Conservation (phyloP, 2,329 filamentous ascomycete genomes). For the Fusarium sambucinum region DNA sequence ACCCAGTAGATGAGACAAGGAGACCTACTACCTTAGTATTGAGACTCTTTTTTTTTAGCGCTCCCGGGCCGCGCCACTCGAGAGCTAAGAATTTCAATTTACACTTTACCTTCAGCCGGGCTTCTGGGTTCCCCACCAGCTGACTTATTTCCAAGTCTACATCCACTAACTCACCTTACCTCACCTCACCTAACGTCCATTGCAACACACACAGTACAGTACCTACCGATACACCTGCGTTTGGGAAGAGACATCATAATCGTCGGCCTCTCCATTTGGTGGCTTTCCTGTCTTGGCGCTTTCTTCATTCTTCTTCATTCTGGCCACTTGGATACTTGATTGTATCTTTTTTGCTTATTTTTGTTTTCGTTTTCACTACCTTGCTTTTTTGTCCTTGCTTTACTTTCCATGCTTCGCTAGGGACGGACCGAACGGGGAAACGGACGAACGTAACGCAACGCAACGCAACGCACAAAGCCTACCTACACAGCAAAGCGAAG, state of each 20-base stretch:
- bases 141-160: slow-evolving; percentile 9
- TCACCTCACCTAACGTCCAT: background rate
- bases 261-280: slow-evolving; percentile 36
- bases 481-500: slow-evolving; percentile 3
- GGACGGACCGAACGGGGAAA: slow-evolving; percentile 4
- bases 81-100: slow-evolving; percentile 36
- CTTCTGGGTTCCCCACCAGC: slow-evolving; percentile 41
- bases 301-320: background rate
- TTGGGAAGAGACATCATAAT: slow-evolving; percentile 17
- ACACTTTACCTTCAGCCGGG: slow-evolving; percentile 43
- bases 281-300: slow-evolving; percentile 33
- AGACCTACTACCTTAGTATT: too few relatives aligned
- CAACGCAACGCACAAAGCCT: slow-evolving; percentile 6
- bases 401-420: slow-evolving; percentile 20
- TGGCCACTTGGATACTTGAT: background rate
- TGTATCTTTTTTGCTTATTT: background rate
- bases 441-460: slow-evolving; percentile 1
- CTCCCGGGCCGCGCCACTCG: slow-evolving; percentile 41
- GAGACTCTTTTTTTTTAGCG: slow-evolving; percentile 39
- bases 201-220: background rate
- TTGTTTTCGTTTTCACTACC: background rate
- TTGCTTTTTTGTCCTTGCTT: slow-evolving; percentile 12
- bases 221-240: slow-evolving; percentile 7
- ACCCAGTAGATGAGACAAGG: slow-evolving; percentile 1
- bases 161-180: background rate